Base-by-base conservation (phyloP, 768 basidiomycete genomes). In the Daedaleopsis sinensis region DNA sequence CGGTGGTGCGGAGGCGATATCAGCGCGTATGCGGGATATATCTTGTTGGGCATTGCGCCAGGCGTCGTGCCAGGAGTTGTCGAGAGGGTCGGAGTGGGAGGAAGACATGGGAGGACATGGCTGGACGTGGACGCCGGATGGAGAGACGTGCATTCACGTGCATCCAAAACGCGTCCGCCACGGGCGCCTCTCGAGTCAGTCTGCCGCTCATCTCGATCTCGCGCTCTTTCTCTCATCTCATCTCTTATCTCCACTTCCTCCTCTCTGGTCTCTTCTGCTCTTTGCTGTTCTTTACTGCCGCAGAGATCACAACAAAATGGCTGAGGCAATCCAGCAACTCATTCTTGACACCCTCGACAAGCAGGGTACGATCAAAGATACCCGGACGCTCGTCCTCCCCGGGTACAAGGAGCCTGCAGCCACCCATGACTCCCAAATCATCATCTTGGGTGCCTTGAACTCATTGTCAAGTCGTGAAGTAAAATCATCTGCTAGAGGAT, bases 371-470 rank as follows among this genome's bases (percentile, higher is more conserved):
- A 88, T 95, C 63, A 68, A 80, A 23, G 93, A 95, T 70, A 89
- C 93, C 6, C 80, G 93, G 64, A 70, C 79, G 36, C 81, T 94
- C 23, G 74, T 80, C 44, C 76, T 94, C 55, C 90, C 91, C 13
- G 90, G 86, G 15, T 79, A 87, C 68, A 73, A 77, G 24, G 72
- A 78, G 23, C 79, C 82, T 39, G 88, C 90, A 1, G 74, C 79
- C 8, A 80, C 85, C 53, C 84, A 87, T 73, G 93, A 94, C 71
- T 85, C 84, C 58, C 96, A 98, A 79, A 88, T 89, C 66, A 79
- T 80, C 55, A 84, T 98, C 67, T 88, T 96, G 50, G 94, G 93
- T 65, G 95, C 93, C 2, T 80, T 99, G 67, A 98, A 97, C 77
- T 96, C 94, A 32, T 81, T 99, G 56, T 77, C 83, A 16, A 91